Conservation (phyloP, 23 red algal genomes). For the Gracilaria gracilis region DNA sequence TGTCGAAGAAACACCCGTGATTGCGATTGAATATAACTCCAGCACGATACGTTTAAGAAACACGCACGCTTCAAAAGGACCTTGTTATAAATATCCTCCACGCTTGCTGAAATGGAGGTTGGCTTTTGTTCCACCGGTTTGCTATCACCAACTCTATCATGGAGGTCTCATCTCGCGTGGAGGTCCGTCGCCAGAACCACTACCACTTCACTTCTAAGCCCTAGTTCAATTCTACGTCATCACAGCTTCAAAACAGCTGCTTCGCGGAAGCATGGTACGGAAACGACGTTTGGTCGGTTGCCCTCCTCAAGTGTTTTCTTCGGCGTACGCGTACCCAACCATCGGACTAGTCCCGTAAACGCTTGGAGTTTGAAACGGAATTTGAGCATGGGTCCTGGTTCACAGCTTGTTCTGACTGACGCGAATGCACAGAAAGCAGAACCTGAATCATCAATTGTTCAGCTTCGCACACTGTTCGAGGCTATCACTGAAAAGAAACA, state of each 20-base stretch:
- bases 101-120: background rate
- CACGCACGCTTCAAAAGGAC: background rate
- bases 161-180: constrained; percentile 1
- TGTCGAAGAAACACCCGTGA: too few species aligned
- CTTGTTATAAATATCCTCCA: background rate
- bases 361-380: background rate
- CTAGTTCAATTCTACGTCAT: background rate
- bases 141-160: background rate
- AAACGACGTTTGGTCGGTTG: background rate
- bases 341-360: background rate
- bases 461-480: constrained; percentile 15
- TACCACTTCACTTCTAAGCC: background rate
- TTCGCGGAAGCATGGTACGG: background rate
- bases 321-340: background rate
- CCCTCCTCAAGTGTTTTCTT: background rate
- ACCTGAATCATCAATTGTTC: constrained; percentile 21
- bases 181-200: background rate
- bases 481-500: background rate
- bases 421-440: background rate
- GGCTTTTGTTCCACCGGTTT: constrained; percentile 6
- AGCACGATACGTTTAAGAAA: too few species aligned
- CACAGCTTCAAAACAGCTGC: too few species aligned
- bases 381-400: background rate
- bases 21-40: too few species aligned
- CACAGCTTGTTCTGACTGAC: background rate